Conservation (phyloP, 345 rosid genomes). For the Pistacia integerrima region DNA sequence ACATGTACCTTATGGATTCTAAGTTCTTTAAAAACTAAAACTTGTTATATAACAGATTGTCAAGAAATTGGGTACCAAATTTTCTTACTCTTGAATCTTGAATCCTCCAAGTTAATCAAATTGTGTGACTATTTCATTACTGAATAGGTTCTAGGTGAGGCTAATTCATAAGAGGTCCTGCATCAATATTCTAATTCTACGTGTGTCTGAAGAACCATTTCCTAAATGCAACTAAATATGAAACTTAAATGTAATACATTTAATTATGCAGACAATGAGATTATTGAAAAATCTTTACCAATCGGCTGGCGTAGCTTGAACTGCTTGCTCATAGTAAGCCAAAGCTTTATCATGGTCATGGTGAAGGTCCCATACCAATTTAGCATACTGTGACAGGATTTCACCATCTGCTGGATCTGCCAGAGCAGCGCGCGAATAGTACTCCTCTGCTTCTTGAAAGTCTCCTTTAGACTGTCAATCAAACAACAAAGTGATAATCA, state of each 20-base stretch:
- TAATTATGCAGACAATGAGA: background rate
- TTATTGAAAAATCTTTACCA: constrained; percentile 41
- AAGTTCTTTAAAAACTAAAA: no score
- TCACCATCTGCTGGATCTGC: constrained; percentile 66
- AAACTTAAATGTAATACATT: background rate
- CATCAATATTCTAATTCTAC: background rate
- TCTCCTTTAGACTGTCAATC: constrained; percentile 51
- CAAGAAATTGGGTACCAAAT: no score
- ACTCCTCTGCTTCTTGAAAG: constrained; percentile 40
- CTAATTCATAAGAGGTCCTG: background rate
- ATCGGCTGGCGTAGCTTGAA: constrained; percentile 58
- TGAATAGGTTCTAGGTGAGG: background rate
- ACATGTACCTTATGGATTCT: no score
- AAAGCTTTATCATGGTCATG: constrained; percentile 61
- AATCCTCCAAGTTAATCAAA: no score
- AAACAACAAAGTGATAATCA: background rate
- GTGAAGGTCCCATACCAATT: constrained; percentile 62
- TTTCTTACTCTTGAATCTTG: no score
- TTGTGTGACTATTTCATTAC: background rate
- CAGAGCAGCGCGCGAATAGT: constrained; percentile 42
- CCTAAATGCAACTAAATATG: background rate
- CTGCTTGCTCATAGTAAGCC: constrained; percentile 59
- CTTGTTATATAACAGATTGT: no score
- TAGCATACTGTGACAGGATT: constrained; percentile 61
- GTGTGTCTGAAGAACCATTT: background rate